Conservation (phyloP, 2,329 filamentous ascomycete species). For the Ascosphaera acerosa region DNA sequence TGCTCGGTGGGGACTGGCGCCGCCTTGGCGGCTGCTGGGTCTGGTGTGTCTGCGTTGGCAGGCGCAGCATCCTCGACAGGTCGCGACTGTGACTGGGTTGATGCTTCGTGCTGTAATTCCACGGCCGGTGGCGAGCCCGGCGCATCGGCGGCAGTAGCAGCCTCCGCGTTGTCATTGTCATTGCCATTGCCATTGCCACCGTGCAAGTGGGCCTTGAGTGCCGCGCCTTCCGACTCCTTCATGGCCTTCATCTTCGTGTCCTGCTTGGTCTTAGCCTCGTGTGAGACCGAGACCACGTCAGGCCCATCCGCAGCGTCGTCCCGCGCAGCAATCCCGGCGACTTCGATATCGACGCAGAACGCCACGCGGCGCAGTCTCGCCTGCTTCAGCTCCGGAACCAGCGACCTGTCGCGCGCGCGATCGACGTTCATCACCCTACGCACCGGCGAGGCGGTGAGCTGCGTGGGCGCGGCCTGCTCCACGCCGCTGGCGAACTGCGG, state of each 20-base stretch:
- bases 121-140: conserved; percentile 9
- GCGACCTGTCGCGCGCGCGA: conserved; percentile 49
- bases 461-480: background rate
- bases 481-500: background rate
- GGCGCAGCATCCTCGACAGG: conserved; percentile 3
- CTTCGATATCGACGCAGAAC: conserved; percentile 93
- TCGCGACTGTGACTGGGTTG: conserved; percentile 5
- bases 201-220: conserved; percentile 39
- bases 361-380: conserved; percentile 67
- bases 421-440: conserved; percentile 70
- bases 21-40: background rate
- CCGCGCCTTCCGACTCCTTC: conserved; percentile 46
- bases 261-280: conserved; percentile 8
- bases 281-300: too few relatives aligned
- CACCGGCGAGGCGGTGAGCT: conserved; percentile 3
- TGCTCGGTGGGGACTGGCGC: too few relatives aligned
- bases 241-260: conserved; percentile 7
- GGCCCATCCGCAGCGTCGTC: conserved; percentile 24
- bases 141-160: conserved; percentile 1
- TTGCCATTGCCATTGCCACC: conserved; percentile 28
- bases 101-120: too few relatives aligned
- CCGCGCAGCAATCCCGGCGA: conserved; percentile 67
- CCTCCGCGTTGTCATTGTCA: conserved; percentile 20
- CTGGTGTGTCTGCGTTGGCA: conserved; percentile 4
- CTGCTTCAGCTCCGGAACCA: conserved; percentile 52